Percentiles rank a stretch among this genome's conserved stretches.
Evolutionary conservation across 2,329 filamentous ascomycete genomes (phyloP).

Genomic region (Epichloe bromicola): DNA sequence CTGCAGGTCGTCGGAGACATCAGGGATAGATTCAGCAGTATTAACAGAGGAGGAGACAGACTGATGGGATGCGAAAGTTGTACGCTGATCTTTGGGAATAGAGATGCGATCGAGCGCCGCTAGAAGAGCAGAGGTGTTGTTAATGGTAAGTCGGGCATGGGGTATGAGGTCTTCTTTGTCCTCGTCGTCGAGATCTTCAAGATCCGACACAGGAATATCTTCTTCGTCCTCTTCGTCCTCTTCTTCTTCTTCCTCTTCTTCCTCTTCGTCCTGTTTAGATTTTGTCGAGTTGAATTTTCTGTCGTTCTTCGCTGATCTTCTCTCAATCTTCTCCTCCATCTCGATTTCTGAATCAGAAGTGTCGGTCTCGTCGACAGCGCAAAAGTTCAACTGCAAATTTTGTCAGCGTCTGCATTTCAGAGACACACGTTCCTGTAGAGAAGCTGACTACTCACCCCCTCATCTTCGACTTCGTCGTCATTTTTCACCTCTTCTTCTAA

Average conservation of each 20-base stretch:
- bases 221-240: constrained; percentile 74
- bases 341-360: constrained; percentile 60
- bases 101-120: constrained; percentile 66
- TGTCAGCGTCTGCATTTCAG: not conserved
- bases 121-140: constrained; percentile 82
- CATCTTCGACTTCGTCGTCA: constrained; percentile 19
- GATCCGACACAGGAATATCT: constrained; percentile 80
- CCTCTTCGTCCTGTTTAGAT: constrained; percentile 22
- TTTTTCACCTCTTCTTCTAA: constrained; percentile 26
- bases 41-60: constrained; percentile 54
- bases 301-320: constrained; percentile 15
- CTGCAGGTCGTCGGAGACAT: constrained; percentile 82
- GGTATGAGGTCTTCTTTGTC: constrained; percentile 80
- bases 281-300: constrained; percentile 5
- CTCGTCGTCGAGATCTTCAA: constrained; percentile 63
- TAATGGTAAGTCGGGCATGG: constrained; percentile 89
- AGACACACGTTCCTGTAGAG: not conserved
- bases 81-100: constrained; percentile 50
- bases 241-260: constrained; percentile 55
- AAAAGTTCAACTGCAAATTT: constrained; percentile 33
- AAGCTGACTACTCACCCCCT: constrained; percentile 10
- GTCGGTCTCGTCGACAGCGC: constrained; percentile 48
- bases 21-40: constrained; percentile 54
- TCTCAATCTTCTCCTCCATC: constrained; percentile 55
- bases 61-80: constrained; percentile 76